A percentile compares a stretch with the other conserved stretches of the same genome.
Evolutionary conservation across 2,329 filamentous ascomycete species (phyloP).

Genomic region (Diaporthe sp.): DNA sequence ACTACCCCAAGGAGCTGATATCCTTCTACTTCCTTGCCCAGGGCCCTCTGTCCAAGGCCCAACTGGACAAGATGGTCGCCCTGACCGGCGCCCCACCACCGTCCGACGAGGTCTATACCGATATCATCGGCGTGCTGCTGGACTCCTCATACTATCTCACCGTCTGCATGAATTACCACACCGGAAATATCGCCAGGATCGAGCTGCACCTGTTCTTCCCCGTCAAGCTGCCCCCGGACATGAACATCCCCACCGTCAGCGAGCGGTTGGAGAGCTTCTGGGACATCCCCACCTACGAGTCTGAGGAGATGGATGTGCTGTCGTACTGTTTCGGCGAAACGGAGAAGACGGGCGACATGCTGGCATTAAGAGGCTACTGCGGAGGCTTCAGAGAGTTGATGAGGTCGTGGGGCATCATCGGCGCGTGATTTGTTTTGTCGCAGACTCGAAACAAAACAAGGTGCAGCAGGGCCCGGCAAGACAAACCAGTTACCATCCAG

Average conservation of each 20-base stretch:
- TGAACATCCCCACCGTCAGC: conserved; percentile 30
- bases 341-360: neutral
- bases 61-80: conserved; percentile 24
- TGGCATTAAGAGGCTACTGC: conserved; percentile 33
- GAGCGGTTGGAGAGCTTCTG: conserved; percentile 28
- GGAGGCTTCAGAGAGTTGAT: conserved; percentile 32
- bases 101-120: conserved; percentile 17
- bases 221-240: conserved; percentile 32
- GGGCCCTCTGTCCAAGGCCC: conserved; percentile 29
- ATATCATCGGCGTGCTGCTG: conserved; percentile 32
- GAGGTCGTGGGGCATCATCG: conserved; percentile 31
- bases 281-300: conserved; percentile 31
- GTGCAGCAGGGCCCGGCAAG: neutral
- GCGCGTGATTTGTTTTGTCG: conserved; percentile 12
- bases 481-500: neutral
- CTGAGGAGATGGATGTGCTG: conserved; percentile 32
- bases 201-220: conserved; percentile 36
- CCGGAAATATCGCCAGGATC: conserved; percentile 23
- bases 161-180: conserved; percentile 29
- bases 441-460: neutral
- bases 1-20: conserved; percentile 16
- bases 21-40: conserved; percentile 30
- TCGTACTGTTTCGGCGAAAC: conserved; percentile 33
- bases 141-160: conserved; percentile 30
- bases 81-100: conserved; percentile 30